Conservation (phyloP, 1,139 yeast species). For the Trichomonascaceae sp. region DNA sequence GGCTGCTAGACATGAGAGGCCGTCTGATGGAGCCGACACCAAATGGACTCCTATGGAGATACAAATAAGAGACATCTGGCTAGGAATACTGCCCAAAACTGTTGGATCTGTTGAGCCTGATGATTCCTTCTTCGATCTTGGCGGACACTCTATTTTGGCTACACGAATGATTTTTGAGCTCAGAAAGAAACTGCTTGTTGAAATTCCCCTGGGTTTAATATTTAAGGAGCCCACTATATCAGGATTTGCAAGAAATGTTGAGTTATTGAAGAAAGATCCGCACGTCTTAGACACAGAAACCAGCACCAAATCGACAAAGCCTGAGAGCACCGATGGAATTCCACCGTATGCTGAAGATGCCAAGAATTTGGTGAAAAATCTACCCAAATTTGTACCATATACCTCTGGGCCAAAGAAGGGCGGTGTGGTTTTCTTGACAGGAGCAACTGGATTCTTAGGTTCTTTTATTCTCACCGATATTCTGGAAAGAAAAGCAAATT, state of each 20-base stretch:
- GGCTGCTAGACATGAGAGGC: conserved; percentile 44
- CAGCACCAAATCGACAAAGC: conserved; percentile 27
- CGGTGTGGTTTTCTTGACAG: conserved; percentile 73
- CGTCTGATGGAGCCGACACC: conserved; percentile 16
- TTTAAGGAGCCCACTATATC: conserved; percentile 84
- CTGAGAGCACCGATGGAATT: conserved; percentile 23
- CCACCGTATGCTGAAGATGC: conserved; percentile 76
- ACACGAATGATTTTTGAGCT: conserved; percentile 94
- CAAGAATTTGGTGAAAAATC: conserved; percentile 41
- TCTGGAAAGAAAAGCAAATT: conserved; percentile 43
- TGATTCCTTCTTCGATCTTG: conserved; percentile 93
- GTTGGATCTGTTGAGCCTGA: conserved; percentile 70
- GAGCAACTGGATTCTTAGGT: conserved; percentile 95
- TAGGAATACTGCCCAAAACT: conserved; percentile 72
- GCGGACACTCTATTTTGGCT: conserved; percentile 96
- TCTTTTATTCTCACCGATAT: conserved; percentile 77
- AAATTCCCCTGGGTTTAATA: conserved; percentile 82
- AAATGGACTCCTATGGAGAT: conserved; percentile 57
- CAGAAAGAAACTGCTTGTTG: conserved; percentile 69
- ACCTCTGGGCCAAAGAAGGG: conserved; percentile 25
- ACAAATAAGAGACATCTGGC: conserved; percentile 75
- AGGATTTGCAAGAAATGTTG: conserved; percentile 70
- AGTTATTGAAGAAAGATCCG: conserved; percentile 37
- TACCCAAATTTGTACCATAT: conserved; percentile 41
- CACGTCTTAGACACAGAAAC: conserved; percentile 37